A percentile compares a stretch with the other conserved stretches of the same genome.
phyloP scores from a whole-genome alignment of 2,329 filamentous ascomycete genomes.

The Trichoderma sp. region DNA sequence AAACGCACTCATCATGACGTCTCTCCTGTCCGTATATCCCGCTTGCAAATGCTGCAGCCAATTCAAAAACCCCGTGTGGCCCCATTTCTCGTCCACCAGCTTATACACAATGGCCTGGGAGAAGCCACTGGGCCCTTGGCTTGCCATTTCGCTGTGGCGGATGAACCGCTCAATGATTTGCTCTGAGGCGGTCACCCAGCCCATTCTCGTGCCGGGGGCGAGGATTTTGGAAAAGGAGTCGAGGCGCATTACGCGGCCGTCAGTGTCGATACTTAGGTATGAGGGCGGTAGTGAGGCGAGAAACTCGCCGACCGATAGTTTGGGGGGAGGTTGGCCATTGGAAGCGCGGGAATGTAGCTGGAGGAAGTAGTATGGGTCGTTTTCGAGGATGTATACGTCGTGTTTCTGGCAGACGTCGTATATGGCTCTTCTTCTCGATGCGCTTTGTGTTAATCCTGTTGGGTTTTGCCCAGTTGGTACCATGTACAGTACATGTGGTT shows the following conservation, averaged over 20 bases:
- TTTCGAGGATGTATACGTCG: constrained; percentile 79
- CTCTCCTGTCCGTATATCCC: constrained; percentile 78
- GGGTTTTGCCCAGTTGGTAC: constrained; percentile 81
- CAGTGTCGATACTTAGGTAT: constrained; percentile 77
- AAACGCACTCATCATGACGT: constrained; percentile 78
- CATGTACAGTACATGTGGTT: constrained; percentile 57
- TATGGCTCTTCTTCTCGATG: constrained; percentile 65
- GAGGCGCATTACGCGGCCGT: constrained; percentile 86
- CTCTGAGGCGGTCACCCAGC: constrained; percentile 87
- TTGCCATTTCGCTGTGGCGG: constrained; percentile 79
- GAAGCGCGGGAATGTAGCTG: constrained; percentile 67
- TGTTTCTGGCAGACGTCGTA: constrained; percentile 77
- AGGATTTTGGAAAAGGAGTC: constrained; percentile 95
- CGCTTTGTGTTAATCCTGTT: constrained; percentile 74
- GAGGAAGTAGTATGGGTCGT: constrained; percentile 87
- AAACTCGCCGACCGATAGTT: constrained; percentile 70
- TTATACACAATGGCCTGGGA: constrained; percentile 85
- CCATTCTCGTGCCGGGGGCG: constrained; percentile 76
- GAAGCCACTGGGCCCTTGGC: constrained; percentile 86
- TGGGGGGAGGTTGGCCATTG: constrained; percentile 49
- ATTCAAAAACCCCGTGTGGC: constrained; percentile 83
- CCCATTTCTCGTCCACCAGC: constrained; percentile 91
- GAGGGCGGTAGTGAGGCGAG: constrained; percentile 66
- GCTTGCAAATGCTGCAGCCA: constrained; percentile 84
- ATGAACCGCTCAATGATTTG: constrained; percentile 83